These are phyloP conservation scores for Monosporozyma unispora DNA, from an alignment of 805 yeast genomes.

Conservation along the genomic window DNA sequence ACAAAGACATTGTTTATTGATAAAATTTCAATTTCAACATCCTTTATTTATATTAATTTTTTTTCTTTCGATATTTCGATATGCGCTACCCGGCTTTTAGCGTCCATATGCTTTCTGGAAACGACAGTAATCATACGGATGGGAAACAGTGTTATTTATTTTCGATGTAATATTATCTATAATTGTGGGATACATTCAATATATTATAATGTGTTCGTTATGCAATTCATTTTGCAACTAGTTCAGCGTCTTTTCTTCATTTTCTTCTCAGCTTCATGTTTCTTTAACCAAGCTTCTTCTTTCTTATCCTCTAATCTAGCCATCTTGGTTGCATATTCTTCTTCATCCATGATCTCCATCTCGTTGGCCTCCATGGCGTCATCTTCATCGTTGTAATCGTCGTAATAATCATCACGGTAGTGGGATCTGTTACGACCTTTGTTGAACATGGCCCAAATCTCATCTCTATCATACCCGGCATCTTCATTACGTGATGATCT, in stretches of 20 bases:
- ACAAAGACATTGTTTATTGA: background rate
- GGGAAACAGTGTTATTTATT: no score
- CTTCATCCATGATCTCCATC: slow-evolving; percentile 78
- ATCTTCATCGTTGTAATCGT: slow-evolving; percentile 36
- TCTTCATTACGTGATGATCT: slow-evolving; percentile 5
- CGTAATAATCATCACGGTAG: slow-evolving; percentile 30
- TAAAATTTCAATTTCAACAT: background rate
- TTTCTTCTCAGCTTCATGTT: slow-evolving; percentile 37
- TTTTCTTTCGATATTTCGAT: background rate
- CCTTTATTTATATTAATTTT: background rate
- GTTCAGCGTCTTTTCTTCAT: slow-evolving; percentile 17
- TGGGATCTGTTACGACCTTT: slow-evolving; percentile 47
- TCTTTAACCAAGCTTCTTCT: slow-evolving; percentile 56
- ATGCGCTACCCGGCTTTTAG: no score
- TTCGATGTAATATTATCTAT: background rate
- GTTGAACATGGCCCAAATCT: slow-evolving; percentile 82
- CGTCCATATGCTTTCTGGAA: no score
- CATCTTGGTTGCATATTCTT: slow-evolving; percentile 51
- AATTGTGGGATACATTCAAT: background rate
- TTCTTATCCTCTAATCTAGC: slow-evolving; percentile 70
- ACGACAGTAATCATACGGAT: no score
- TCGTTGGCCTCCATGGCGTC: slow-evolving; percentile 96
- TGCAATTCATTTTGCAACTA: background rate
- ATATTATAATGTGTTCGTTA: no score
- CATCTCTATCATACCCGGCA: slow-evolving; percentile 66